Evolutionary conservation across 768 basidiomycete species (phyloP), one percentile per base, ranked within the genome.

Genomic region (Kwoniella europaea): DNA sequence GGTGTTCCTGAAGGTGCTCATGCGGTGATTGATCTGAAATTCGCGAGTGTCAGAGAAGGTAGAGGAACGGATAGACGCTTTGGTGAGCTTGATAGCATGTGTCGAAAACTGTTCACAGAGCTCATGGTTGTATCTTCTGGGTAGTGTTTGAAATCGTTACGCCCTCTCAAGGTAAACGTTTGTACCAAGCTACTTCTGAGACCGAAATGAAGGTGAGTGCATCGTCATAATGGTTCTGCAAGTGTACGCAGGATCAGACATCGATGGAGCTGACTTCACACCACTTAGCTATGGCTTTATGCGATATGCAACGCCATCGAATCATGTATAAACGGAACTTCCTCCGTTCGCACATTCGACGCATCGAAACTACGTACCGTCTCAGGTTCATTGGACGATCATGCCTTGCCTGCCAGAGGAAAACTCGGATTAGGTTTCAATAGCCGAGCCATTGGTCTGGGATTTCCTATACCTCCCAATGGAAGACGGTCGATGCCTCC

Each of bases 291-390:
- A 59, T 83, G 82, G 82, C 66, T 83, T 7, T 81, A 82, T 61
- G 79, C 82, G 5, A 82, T 83, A 44, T 77, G 77, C 59, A 83
- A 83, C 67, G 82, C 82, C 43, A 80, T 83, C 55, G 81, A 83
- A 69, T 82, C 81, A 10, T 76, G 75, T 41, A 78, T 83, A 63
- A 82, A 83, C 71, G 82, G 82, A 18, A 81, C 79, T 0, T 80
- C 80, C 10, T 77, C 82, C 3, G 77, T 81, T 13, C 69, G 80
- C 3, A 78, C 78, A 7, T 79, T 82, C 59, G 80, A 82, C 53
- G 65, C 74, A 9, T 77, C 74, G 24, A 79, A 76, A 61, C 74
- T 81, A 13, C 73, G 80, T 10, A 76, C 78, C 1, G 69, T 69
- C 1, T 77, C 78, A 2, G 80, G 78, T 16, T 68, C 79, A 29